Evolutionary conservation across 2,329 filamentous ascomycete species (phyloP).

Genomic region (Lachnellula arida): DNA sequence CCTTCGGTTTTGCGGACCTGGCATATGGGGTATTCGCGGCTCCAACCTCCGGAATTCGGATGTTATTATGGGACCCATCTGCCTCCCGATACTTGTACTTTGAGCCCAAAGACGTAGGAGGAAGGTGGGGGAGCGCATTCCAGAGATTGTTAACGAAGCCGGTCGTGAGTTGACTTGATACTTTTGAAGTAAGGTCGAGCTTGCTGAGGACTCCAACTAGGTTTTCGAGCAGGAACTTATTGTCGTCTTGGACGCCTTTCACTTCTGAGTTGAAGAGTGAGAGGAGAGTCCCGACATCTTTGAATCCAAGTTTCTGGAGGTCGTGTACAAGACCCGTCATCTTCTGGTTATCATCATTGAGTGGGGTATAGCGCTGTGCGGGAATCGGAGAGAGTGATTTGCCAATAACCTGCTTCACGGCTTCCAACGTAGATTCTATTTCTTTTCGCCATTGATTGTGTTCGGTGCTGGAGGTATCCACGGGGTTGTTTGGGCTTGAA

Average conservation of each 20-base stretch:
- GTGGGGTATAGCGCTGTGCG: constrained; percentile 33
- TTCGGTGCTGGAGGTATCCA: constrained; percentile 19
- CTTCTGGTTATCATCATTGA: constrained; percentile 27
- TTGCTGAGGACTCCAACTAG: constrained; percentile 46
- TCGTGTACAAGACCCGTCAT: constrained; percentile 37
- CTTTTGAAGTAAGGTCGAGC: constrained; percentile 25
- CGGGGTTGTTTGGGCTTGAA: not conserved
- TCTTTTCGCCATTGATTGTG: constrained; percentile 25
- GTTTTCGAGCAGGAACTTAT: constrained; percentile 71
- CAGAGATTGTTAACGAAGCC: constrained; percentile 65
- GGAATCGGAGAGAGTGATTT: constrained; percentile 39
- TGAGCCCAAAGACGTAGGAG: constrained; percentile 58
- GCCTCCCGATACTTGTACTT: constrained; percentile 61
- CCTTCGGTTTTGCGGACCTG: constrained; percentile 55
- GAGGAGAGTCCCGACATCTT: constrained; percentile 53
- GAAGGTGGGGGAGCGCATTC: constrained; percentile 68
- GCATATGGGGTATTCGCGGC: constrained; percentile 65
- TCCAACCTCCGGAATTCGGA: constrained; percentile 59
- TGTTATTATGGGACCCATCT: constrained; percentile 69
- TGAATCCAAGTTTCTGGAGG: constrained; percentile 42
- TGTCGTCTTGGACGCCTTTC: constrained; percentile 65
- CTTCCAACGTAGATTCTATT: constrained; percentile 33
- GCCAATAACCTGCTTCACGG: constrained; percentile 36
- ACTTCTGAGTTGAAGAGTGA: constrained; percentile 57
- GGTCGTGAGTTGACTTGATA: constrained; percentile 50